Base-by-base conservation (phyloP, 2,329 filamentous ascomycete genomes). In the Lecanosticta acicola region DNA sequence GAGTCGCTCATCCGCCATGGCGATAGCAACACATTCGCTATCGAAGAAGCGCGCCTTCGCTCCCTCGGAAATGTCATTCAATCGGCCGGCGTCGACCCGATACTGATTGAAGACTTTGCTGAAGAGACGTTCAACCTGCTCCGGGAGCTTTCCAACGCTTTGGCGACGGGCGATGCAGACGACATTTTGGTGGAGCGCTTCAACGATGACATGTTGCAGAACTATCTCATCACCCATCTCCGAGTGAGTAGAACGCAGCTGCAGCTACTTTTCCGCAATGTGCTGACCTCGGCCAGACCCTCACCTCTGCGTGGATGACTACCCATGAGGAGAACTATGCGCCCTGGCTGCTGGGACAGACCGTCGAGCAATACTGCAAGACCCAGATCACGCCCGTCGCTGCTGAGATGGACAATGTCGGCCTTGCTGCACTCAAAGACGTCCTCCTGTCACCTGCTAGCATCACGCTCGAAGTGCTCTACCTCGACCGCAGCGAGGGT, bases 391-490 rank as follows among this genome's bases (percentile, higher is more conserved):
- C 94, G 63, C 80, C 85, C 0, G 76, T 83, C 13, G 78, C 83
- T 56, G 80, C 82, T 41, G 91, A 97, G 69, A 94, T 97, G 52
- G 93, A 98, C 57, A 83, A 96, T 59, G 72, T 95, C n/a, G 87
- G 87, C 35, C 76, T 97, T 51, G 80, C 80, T 49, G 80, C 87
- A 2, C 73, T 97, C 40, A 79, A 84, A 51, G 83, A 91, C 53
- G 78, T 88, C 19, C 75, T 97, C 3, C 79, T 97, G 52, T 84
- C 87, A 61, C 86, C 85, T 5, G 83, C 83, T 40, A 81, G 82
- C 13, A 80, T 96, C 53, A 81, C 83, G 3, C 78, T 97, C 16
- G 88, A 96, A 62, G 86, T 97, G 51, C 81, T 88, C 43, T 96
- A 97, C 63, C 79, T 98, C 7, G 93, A 97, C 64, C 81, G 88